Conservation (phyloP, 805 yeast genomes). For the Ogataea sp. region DNA sequence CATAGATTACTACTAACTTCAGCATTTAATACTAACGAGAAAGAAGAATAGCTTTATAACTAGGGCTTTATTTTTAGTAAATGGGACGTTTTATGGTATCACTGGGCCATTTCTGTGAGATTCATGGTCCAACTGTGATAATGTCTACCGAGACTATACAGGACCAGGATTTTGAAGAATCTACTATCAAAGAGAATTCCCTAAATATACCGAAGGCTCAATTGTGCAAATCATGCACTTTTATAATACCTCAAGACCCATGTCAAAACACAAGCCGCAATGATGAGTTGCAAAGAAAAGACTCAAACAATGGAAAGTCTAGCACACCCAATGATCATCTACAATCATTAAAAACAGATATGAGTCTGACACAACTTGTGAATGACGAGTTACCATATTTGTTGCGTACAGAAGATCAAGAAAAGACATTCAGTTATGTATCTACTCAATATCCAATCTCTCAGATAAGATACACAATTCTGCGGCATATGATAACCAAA, state of each 20-base stretch:
- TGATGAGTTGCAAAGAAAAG: not conserved
- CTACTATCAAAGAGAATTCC: constrained; percentile 24
- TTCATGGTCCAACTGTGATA: constrained; percentile 65
- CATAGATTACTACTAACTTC: too few species aligned
- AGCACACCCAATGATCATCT: not conserved
- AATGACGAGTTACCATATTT: constrained; percentile 1
- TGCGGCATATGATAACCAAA: constrained; percentile 55
- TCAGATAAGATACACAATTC: constrained; percentile 40
- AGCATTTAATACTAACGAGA: too few species aligned
- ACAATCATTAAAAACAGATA: not conserved
- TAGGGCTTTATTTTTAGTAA: not conserved
- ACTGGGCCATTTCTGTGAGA: constrained; percentile 70
- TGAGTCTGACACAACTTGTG: not conserved
- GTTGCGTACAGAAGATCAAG: constrained; percentile 23
- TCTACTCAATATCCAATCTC: constrained; percentile 57
- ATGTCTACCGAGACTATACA: constrained; percentile 47
- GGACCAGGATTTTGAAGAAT: not conserved
- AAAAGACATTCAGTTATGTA: constrained; percentile 24
- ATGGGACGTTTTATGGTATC: constrained; percentile 32
- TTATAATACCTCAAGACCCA: constrained; percentile 37
- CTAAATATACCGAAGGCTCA: constrained; percentile 27
- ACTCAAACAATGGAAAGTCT: not conserved
- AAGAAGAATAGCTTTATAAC: too few species aligned
- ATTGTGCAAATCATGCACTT: constrained; percentile 51
- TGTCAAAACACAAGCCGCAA: too few species aligned